Percentiles rank a stretch among this genome's conserved stretches.
Conservation (phyloP, 2,329 filamentous ascomycete species). For the Fusarium solani-melongenae region DNA sequence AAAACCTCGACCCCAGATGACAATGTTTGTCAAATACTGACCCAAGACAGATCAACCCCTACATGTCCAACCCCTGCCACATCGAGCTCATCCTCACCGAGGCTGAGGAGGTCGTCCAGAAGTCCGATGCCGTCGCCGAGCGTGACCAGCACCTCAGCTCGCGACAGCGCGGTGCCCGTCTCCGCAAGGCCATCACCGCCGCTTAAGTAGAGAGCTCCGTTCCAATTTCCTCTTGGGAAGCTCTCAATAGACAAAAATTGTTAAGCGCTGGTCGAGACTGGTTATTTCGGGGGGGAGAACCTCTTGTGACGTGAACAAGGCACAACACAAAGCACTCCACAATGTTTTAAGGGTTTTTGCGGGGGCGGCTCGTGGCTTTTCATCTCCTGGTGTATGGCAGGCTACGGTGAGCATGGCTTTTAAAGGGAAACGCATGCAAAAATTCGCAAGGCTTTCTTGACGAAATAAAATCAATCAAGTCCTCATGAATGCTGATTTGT, state of each 20-base stretch:
- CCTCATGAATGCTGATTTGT: conserved; percentile 32
- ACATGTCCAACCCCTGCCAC: conserved; percentile 99
- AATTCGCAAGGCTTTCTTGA: conserved; percentile 51
- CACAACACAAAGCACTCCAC: conserved; percentile 37
- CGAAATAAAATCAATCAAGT: conserved; percentile 52
- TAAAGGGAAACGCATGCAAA: conserved; percentile 53
- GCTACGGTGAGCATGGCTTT: conserved; percentile 54
- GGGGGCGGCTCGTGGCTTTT: conserved; percentile 53
- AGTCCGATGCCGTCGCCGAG: conserved; percentile 84
- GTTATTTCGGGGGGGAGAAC: conserved; percentile 38
- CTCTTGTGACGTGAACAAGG: conserved; percentile 34
- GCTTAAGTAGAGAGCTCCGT: conserved; percentile 61
- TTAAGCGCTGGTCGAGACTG: conserved; percentile 40
- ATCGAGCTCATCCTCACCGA: conserved; percentile 99
- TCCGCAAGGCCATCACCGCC: conserved; percentile 73
- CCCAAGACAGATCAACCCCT: conserved; percentile 89
- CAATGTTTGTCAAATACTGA: conserved; percentile 11
- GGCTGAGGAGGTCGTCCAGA: conserved; percentile 94
- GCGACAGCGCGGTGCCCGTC: conserved; percentile 86
- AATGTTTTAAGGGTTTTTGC: conserved; percentile 46
- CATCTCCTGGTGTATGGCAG: conserved; percentile 53
- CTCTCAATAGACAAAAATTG: conserved; percentile 31
- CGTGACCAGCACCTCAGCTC: conserved; percentile 80
- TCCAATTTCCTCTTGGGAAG: conserved; percentile 18
- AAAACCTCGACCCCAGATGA: not conserved